phyloP scores from a whole-genome alignment of 2,329 filamentous ascomycete species.

The Sclerotinia glacialis region DNA sequence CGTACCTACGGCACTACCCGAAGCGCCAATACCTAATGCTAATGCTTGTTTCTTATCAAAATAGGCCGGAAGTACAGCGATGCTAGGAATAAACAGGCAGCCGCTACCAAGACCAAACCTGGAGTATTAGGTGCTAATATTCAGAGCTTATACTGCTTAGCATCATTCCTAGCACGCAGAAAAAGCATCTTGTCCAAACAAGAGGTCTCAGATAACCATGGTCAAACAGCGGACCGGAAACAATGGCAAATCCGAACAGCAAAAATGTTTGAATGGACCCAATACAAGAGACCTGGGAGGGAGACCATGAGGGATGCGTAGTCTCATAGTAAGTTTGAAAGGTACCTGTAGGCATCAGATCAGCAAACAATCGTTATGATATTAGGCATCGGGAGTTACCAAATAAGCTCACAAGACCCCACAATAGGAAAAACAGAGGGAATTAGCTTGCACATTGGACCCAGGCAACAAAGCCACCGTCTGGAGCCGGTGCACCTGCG shows the following conservation, averaged over 20 bases:
- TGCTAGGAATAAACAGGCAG: slow-evolving; percentile 42
- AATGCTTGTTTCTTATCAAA: slow-evolving; percentile 43
- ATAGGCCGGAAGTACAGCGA: slow-evolving; percentile 44
- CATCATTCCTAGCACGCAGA: slow-evolving; percentile 43
- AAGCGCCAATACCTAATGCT: slow-evolving; percentile 42
- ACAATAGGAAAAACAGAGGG: slow-evolving; percentile 18
- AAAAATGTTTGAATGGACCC: slow-evolving; percentile 45
- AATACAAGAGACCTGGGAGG: slow-evolving; percentile 46
- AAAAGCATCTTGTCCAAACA: slow-evolving; percentile 33
- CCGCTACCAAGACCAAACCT: slow-evolving; percentile 45
- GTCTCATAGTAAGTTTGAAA: slow-evolving; percentile 47
- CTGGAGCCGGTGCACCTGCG: not conserved
- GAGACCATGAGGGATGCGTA: slow-evolving; percentile 36
- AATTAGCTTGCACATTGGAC: slow-evolving; percentile 11
- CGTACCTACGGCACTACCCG: slow-evolving; percentile 41
- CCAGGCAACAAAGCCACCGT: not conserved
- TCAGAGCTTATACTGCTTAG: slow-evolving; percentile 41
- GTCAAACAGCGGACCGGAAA: slow-evolving; percentile 43
- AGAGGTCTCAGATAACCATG: slow-evolving; percentile 41
- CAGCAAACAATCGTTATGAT: not conserved
- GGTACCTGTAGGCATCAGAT: slow-evolving; percentile 36
- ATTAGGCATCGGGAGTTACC: slow-evolving; percentile 24
- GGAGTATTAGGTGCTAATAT: slow-evolving; percentile 47
- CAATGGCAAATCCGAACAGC: slow-evolving; percentile 43
- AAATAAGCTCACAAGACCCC: slow-evolving; percentile 42